Evolutionary conservation across 371 early-diverging fungal genomes (phyloP).

Genomic region (Mucor piriformis): DNA sequence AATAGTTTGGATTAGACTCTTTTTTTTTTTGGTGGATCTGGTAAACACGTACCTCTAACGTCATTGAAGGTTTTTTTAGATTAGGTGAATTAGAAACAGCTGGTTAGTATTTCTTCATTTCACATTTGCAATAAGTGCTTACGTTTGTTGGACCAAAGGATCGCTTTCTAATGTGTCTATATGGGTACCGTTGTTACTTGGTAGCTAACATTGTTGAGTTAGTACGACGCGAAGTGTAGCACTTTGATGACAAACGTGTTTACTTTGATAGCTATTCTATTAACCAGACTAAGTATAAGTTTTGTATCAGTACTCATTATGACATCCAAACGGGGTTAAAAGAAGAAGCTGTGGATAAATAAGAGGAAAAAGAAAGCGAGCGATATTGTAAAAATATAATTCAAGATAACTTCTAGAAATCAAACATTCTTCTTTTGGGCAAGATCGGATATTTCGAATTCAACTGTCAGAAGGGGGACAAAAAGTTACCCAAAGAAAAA

Average conservation of each 20-base stretch:
- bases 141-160: conserved; percentile 62
- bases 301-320: conserved; percentile 36
- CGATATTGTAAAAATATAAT: too few species aligned
- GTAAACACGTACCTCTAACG: conserved; percentile 39
- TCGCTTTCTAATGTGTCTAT: conserved; percentile 58
- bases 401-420: neutral
- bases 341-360: neutral
- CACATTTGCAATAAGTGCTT: neutral
- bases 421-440: neutral
- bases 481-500: neutral
- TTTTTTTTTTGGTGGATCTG: neutral
- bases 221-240: neutral
- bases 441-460: conserved; percentile 7
- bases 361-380: neutral
- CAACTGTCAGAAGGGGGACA: conserved; percentile 20
- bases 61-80: conserved; percentile 32
- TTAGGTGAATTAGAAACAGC: neutral
- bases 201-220: conserved; percentile 37
- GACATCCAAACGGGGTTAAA: neutral
- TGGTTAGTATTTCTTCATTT: neutral
- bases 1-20: conserved; percentile 11
- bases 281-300: conserved; percentile 40
- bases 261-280: conserved; percentile 40
- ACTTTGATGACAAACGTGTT: neutral
- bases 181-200: conserved; percentile 49